Percentiles rank a stretch among this genome's conserved stretches.
phyloP scores from a whole-genome alignment of 768 basidiomycete species.

The Phallus indusiatus region DNA sequence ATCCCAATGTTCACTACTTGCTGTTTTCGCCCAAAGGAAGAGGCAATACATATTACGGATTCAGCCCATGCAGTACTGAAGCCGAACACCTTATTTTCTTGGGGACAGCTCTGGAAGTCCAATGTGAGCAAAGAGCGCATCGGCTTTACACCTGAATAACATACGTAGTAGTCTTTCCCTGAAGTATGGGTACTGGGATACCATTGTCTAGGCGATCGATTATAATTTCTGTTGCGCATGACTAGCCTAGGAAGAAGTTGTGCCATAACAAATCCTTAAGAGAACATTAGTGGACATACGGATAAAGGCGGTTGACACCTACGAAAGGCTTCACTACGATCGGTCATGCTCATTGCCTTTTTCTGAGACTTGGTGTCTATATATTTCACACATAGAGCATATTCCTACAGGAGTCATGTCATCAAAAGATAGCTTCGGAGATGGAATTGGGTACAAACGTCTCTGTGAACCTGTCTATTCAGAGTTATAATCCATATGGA shows the following conservation, averaged over 20 bases:
- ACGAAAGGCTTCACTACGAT: slow-evolving; percentile 9
- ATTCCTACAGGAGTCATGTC: background rate
- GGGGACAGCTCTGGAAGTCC: background rate
- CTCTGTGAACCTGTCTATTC: slow-evolving; percentile 8
- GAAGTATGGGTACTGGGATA: background rate
- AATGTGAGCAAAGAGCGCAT: background rate
- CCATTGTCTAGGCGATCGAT: background rate
- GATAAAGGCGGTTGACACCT: background rate
- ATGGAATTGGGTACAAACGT: background rate
- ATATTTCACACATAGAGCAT: slow-evolving; percentile 1
- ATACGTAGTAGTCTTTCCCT: slow-evolving; percentile 7
- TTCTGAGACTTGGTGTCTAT: slow-evolving; percentile 1
- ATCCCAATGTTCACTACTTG: slow-evolving; percentile 77
- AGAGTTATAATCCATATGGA: slow-evolving; percentile 6
- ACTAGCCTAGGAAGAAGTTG: slow-evolving; percentile 5
- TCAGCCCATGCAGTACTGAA: slow-evolving; percentile 8
- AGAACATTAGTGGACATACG: background rate
- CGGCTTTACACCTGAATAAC: background rate
- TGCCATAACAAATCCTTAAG: slow-evolving; percentile 8
- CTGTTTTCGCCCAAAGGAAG: slow-evolving; percentile 52
- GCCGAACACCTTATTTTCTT: slow-evolving; percentile 6
- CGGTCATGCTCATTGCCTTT: slow-evolving; percentile 1
- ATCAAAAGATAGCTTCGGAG: too few relatives aligned
- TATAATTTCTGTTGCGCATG: slow-evolving; percentile 1
- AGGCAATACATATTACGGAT: slow-evolving; percentile 42